phyloP scores from a whole-genome alignment of 352 stramenopile species.

The Globisporangium ultimum region DNA sequence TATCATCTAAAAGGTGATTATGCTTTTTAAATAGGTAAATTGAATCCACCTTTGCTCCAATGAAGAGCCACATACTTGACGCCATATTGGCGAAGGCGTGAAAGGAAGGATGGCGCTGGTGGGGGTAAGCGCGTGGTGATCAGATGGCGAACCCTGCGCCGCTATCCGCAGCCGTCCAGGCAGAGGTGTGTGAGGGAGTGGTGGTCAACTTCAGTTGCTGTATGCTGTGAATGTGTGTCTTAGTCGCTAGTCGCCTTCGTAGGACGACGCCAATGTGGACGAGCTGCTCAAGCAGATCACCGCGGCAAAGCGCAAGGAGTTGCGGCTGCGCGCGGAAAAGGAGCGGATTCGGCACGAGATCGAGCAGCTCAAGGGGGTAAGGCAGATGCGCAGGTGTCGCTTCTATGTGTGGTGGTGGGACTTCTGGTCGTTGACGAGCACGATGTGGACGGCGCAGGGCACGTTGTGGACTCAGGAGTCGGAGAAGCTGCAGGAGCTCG shows the following conservation, averaged over 20 bases:
- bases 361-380: slow-evolving; percentile 37
- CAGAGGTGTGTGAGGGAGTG: too few relatives aligned
- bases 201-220: too few relatives aligned
- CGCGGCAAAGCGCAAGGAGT: slow-evolving; percentile 54
- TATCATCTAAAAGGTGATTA: too few relatives aligned
- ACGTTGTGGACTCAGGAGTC: slow-evolving; percentile 45
- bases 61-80: too few relatives aligned
- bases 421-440: background rate
- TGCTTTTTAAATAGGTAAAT: too few relatives aligned
- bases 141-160: too few relatives aligned
- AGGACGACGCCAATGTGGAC: slow-evolving; percentile 49
- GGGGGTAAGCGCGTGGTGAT: too few relatives aligned
- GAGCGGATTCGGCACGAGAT: slow-evolving; percentile 59
- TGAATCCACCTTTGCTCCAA: too few relatives aligned
- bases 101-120: too few relatives aligned
- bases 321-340: slow-evolving; percentile 64
- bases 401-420: background rate
- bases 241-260: background rate
- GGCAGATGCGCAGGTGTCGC: background rate
- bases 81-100: too few relatives aligned
- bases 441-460: slow-evolving; percentile 14
- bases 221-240: background rate
- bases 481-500: slow-evolving; percentile 41
- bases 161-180: too few relatives aligned
- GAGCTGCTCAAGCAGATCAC: slow-evolving; percentile 51